Base-by-base conservation (phyloP, 495 filamentous ascomycete genomes). In the Articulospora tetracladia region DNA sequence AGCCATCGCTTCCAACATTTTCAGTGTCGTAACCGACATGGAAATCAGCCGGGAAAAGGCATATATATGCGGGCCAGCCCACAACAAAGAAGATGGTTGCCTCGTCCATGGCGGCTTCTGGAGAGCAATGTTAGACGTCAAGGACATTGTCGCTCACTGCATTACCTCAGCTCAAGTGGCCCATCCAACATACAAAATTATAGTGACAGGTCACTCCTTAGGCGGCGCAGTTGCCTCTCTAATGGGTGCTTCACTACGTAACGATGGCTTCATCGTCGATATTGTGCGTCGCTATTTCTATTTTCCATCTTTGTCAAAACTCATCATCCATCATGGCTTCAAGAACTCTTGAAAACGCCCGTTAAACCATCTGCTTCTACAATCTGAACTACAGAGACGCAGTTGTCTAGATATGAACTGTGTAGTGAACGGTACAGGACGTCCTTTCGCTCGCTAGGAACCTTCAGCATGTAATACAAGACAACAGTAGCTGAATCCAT, bases 171-270 rank as follows among this genome's bases (percentile, higher is more conserved):
- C 63, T 1, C 30, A 34, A 34, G 15, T 7, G 6, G 30, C 52
- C 62, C 3, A 58, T 85, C 56, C 73, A 81, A 0, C 67, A 55
- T 84, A 80, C 61, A 73, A 68, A 28, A 58, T 88, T 32, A 74
- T 81, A 3, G 62, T 79, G n/a, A 82, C 81, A 0, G 86, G 86
- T 0, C 86, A 89, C 68, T 80, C 76, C 58, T 75, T 87, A 1
- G 86, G 86, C 1, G 86, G 68, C 49, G 86, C 85, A 1, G 59
- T 90, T 48, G 84, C 85, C 6, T 75, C 73, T 1, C 57, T 90
- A 10, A 79, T 80, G 2, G 83, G 82, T 0, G 78, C 81, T 3
- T 76, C 76, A 24, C 61, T 88, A 50, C 72, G 84, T 13, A 80
- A 78, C 28, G 57, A 62, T 11, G 80, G 81, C 2, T 58, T 74